Base-by-base conservation (phyloP, 345 rosid species). In the Eucalyptus regnans region DNA sequence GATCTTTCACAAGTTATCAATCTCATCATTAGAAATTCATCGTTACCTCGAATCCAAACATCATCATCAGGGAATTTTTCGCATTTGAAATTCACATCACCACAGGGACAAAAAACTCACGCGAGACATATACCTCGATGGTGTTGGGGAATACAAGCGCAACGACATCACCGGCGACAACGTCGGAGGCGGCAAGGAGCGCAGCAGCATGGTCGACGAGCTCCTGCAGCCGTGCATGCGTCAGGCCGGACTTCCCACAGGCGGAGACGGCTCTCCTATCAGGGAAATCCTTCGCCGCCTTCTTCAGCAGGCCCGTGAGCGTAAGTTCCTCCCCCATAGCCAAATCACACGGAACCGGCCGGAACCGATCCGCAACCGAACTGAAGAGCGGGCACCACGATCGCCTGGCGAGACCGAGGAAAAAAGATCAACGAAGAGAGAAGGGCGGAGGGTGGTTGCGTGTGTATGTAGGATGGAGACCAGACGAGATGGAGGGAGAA, bases 91-190 rank as follows among this genome's bases (percentile, higher is more conserved):
- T 60, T 60, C 68, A 60, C 31, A 60, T 27, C 64, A 58, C 14
- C 66, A 27, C n/a, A 10, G 1, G 23, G 14, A 58, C 12, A 1
- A 27, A 58, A 58, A 58, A 58, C 66, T 25, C 66, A 27, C 66
- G n/a, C 31, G 5, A 52, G 58, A 52, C 68, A 12, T 62, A 62
- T 50, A 96, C 98, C 98, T 97, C 99, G 29, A 96, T 92, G 43
- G 94, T 90, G 89, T 95, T 95, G 31, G 95, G 94, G 87, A 95
- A 94, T 43, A 93, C 91, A 85, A 95, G 95, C 23, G 96, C 96
- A 86, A 95, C 94, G 46, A 93, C 95, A 68, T 94, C 92, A 4
- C 96, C 94, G 5, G 94, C 92, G 6, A 37, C 13, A 86, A 95
- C 87, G 9, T 95, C 97, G 86, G 91, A 41, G 62, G 94, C 89